Evolutionary conservation across 2,329 filamentous ascomycete species (phyloP).

Genomic region (Penicillium corylophilum): DNA sequence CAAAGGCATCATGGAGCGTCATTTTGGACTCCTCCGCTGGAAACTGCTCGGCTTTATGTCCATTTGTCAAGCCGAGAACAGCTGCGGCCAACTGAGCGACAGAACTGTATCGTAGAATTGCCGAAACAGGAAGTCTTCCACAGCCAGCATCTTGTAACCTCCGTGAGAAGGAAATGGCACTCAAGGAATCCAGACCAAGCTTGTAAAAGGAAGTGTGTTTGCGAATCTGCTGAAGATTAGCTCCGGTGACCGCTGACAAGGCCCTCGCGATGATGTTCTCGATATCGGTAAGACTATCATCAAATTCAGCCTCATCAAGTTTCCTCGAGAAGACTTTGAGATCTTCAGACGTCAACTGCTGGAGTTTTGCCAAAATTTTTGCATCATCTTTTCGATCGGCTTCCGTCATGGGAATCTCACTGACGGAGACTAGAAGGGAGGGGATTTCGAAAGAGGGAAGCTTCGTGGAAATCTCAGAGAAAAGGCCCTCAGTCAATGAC

Average conservation of each 20-base stretch:
- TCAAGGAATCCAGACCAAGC: conserved; percentile 81
- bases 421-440: conserved; percentile 68
- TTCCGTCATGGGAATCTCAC: conserved; percentile 66
- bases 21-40: background rate
- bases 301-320: conserved; percentile 25
- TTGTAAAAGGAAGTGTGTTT: conserved; percentile 71
- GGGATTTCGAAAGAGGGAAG: conserved; percentile 80
- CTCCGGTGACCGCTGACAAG: conserved; percentile 53
- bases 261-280: conserved; percentile 59
- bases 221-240: conserved; percentile 50
- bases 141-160: conserved; percentile 51
- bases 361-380: conserved; percentile 52
- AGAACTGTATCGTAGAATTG: conserved; percentile 67
- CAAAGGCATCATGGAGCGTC: conserved; percentile 27
- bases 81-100: conserved; percentile 58
- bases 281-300: conserved; percentile 49
- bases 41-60: background rate
- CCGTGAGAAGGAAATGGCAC: conserved; percentile 69
- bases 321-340: conserved; percentile 44
- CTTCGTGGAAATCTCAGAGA: conserved; percentile 52
- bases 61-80: conserved; percentile 15
- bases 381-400: conserved; percentile 72
- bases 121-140: conserved; percentile 62
- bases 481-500: conserved; percentile 48
- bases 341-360: conserved; percentile 44